Conservation (phyloP, 305 asterid species). For the Fraxinus dipetala region DNA sequence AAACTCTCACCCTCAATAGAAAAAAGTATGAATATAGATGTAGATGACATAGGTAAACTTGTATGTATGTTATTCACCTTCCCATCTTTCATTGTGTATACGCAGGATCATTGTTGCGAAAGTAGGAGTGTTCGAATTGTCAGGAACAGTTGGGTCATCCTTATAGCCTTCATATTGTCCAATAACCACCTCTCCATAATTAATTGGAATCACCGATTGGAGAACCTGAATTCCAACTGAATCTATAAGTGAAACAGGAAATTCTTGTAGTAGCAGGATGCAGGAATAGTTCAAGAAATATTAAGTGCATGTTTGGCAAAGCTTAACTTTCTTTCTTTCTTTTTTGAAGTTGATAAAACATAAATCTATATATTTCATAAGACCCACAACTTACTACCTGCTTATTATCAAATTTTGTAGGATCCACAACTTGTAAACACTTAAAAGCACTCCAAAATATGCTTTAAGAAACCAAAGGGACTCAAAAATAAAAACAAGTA, state of each 20-base stretch:
- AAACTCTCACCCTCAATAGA: neutral
- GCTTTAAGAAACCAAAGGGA: neutral
- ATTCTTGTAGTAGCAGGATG: neutral
- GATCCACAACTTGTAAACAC: neutral
- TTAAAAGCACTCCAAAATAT: neutral
- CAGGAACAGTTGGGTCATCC: constrained; percentile 90
- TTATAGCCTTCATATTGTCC: constrained; percentile 92
- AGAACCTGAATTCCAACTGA: constrained; percentile 60
- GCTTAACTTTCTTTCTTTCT: neutral
- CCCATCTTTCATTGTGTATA: constrained; percentile 95
- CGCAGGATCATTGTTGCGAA: constrained; percentile 73
- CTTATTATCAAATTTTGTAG: neutral
- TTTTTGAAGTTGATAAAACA: neutral
- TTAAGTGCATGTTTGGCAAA: neutral
- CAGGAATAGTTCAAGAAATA: neutral
- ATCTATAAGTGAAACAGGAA: constrained; percentile 19
- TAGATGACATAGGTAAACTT: constrained; percentile 8
- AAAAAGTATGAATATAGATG: neutral
- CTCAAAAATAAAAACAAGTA: neutral
- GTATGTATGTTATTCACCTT: constrained; percentile 47
- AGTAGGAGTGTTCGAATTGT: constrained; percentile 90
- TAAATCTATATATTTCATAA: too few relatives aligned
- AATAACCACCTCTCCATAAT: constrained; percentile 82
- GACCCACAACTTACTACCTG: neutral
- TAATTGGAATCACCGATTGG: constrained; percentile 76